These are phyloP conservation scores for Wickerhamomyces xylosicus DNA, from an alignment of 805 yeast species.

Conservation along the genomic window DNA sequence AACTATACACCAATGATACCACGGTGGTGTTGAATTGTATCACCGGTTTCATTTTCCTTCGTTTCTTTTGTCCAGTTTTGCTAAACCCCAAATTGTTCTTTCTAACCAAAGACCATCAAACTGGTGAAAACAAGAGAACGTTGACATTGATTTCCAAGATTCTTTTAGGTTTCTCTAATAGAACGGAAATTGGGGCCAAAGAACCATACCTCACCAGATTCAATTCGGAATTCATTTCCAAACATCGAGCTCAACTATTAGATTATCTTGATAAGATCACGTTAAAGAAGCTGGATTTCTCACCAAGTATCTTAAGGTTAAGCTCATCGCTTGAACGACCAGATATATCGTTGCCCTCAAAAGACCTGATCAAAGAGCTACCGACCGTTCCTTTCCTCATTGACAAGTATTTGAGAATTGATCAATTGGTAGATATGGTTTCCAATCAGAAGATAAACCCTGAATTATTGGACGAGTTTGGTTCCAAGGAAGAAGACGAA, in stretches of 20 bases:
- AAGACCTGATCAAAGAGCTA: constrained; percentile 40
- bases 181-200: constrained; percentile 66
- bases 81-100: constrained; percentile 82
- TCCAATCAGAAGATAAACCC: constrained; percentile 11
- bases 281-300: constrained; percentile 56
- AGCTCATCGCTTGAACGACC: constrained; percentile 48
- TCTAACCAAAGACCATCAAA: constrained; percentile 59
- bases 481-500: constrained; percentile 3
- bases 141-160: constrained; percentile 75
- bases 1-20: constrained; percentile 42
- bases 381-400: constrained; percentile 63
- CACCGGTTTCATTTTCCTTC: constrained; percentile 72
- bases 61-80: constrained; percentile 87
- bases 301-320: constrained; percentile 44
- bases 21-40: constrained; percentile 56
- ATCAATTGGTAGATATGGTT: constrained; percentile 44
- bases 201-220: constrained; percentile 70
- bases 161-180: constrained; percentile 67
- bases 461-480: constrained; percentile 13
- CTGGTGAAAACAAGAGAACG: constrained; percentile 65
- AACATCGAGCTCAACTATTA: constrained; percentile 45
- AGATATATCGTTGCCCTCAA: constrained; percentile 41
- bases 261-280: constrained; percentile 68
- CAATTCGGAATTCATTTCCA: constrained; percentile 52
- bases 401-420: constrained; percentile 52